Evolutionary conservation across 805 yeast genomes (phyloP).

Genomic region (Candida anglica): DNA sequence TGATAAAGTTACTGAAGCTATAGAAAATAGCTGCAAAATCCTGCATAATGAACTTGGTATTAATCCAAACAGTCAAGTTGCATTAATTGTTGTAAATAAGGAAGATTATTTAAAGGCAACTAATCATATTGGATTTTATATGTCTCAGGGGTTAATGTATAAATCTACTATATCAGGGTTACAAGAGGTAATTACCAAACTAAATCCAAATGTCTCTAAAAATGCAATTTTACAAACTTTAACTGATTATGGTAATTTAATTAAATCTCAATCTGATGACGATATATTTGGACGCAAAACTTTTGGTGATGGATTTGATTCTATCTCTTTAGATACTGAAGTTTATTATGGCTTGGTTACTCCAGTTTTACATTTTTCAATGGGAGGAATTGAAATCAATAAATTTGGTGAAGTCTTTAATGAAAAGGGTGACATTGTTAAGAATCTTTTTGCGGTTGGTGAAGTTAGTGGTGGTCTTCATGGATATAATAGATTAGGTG

Average conservation of each 20-base stretch:
- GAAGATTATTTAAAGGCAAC: constrained; percentile 42
- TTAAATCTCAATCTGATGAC: constrained; percentile 2
- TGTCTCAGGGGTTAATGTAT: constrained; percentile 19
- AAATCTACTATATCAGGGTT: constrained; percentile 19
- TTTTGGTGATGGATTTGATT: constrained; percentile 19
- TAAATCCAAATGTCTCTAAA: constrained; percentile 11
- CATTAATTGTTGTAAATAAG: constrained; percentile 34
- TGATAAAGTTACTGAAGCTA: constrained; percentile 47
- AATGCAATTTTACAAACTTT: constrained; percentile 9
- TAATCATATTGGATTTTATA: constrained; percentile 51
- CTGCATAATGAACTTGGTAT: constrained; percentile 6
- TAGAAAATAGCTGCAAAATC: constrained; percentile 22
- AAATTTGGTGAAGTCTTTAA: constrained; percentile 13
- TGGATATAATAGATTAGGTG: constrained; percentile 60
- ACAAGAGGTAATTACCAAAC: constrained; percentile 6
- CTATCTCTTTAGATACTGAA: constrained; percentile 12
- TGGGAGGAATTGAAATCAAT: constrained; percentile 25
- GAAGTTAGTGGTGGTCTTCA: constrained; percentile 70
- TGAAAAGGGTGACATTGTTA: constrained; percentile 24
- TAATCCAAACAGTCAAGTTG: constrained; percentile 9
- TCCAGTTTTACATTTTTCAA: constrained; percentile 44
- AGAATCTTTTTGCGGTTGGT: constrained; percentile 59
- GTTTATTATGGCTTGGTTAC: constrained; percentile 51
- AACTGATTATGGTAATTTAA: constrained; percentile 10
- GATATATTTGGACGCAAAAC: constrained; percentile 34